phyloP scores from a whole-genome alignment of 2,329 filamentous ascomycete genomes.

The Scytalidium lignicola region DNA sequence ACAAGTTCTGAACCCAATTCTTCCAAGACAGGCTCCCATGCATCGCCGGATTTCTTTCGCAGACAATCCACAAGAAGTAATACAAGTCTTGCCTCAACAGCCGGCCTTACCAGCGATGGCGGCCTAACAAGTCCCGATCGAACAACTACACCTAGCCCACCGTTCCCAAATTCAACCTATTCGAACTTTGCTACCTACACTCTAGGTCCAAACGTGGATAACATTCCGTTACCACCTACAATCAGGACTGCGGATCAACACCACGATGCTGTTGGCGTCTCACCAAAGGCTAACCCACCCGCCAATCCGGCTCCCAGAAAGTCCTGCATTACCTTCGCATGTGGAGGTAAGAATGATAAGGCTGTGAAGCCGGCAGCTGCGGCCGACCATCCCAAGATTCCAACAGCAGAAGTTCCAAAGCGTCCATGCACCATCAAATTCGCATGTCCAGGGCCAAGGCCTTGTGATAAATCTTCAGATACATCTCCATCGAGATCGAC shows the following conservation, averaged over 20 bases:
- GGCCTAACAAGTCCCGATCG: slow-evolving; percentile 86
- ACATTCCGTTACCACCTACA: slow-evolving; percentile 2
- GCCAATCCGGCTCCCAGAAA: slow-evolving; percentile 68
- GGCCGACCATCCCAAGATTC: slow-evolving; percentile 26
- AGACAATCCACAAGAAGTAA: slow-evolving; percentile 67
- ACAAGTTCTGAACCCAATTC: slow-evolving; percentile 58
- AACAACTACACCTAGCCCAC: slow-evolving; percentile 83
- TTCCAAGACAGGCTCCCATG: slow-evolving; percentile 32
- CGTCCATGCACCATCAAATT: slow-evolving; percentile 68
- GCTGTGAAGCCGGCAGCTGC: slow-evolving; percentile 36
- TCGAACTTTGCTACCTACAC: slow-evolving; percentile 29
- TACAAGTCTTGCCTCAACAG: slow-evolving; percentile 74
- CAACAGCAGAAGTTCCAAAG: slow-evolving; percentile 34
- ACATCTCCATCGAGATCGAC: slow-evolving; percentile 18
- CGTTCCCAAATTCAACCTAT: slow-evolving; percentile 56
- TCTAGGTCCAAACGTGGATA: slow-evolving; percentile 13
- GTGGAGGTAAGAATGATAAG: slow-evolving; percentile 51
- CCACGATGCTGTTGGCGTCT: slow-evolving; percentile 15
- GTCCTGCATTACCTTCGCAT: slow-evolving; percentile 90
- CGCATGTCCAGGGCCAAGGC: slow-evolving; percentile 57
- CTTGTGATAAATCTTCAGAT: too few relatives aligned
- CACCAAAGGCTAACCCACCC: slow-evolving; percentile 44
- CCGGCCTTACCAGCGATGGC: slow-evolving; percentile 91
- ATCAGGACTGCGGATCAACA: slow-evolving; percentile 5
- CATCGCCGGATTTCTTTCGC: slow-evolving; percentile 32